Conservation (phyloP, 805 yeast species). For the Saccharomycopsis amapae region DNA sequence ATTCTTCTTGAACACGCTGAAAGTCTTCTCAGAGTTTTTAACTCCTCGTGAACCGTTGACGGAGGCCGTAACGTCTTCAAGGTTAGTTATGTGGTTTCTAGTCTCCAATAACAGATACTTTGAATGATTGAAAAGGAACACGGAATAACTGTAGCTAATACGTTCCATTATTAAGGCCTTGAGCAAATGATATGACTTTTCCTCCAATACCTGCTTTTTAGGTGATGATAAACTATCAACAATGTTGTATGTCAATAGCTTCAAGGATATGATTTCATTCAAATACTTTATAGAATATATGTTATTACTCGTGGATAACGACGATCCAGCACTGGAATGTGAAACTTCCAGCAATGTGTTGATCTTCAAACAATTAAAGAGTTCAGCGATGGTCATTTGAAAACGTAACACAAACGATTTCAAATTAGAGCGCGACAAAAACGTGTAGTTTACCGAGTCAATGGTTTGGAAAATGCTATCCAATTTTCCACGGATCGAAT, state of each 20-base stretch:
- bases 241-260: constrained; percentile 26
- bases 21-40: not conserved
- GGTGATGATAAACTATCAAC: constrained; percentile 1
- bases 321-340: constrained; percentile 29
- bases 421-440: constrained; percentile 60
- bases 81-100: constrained; percentile 1
- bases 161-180: constrained; percentile 47
- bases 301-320: constrained; percentile 28
- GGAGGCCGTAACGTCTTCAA: constrained; percentile 6
- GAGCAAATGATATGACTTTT: constrained; percentile 33
- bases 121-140: constrained; percentile 34
- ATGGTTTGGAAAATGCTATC: constrained; percentile 53
- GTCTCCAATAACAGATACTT: constrained; percentile 26
- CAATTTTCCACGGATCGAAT: constrained; percentile 39
- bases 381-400: constrained; percentile 59
- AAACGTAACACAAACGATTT: constrained; percentile 67
- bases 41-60: not conserved
- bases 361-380: constrained; percentile 41
- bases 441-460: constrained; percentile 70
- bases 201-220: constrained; percentile 30
- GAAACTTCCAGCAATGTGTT: constrained; percentile 39
- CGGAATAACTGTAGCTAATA: constrained; percentile 44
- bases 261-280: constrained; percentile 27
- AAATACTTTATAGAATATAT: constrained; percentile 38
- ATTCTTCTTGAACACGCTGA: constrained; percentile 12